phyloP scores from a whole-genome alignment of 495 filamentous ascomycete genomes.

The Daldinia vernicosa region DNA sequence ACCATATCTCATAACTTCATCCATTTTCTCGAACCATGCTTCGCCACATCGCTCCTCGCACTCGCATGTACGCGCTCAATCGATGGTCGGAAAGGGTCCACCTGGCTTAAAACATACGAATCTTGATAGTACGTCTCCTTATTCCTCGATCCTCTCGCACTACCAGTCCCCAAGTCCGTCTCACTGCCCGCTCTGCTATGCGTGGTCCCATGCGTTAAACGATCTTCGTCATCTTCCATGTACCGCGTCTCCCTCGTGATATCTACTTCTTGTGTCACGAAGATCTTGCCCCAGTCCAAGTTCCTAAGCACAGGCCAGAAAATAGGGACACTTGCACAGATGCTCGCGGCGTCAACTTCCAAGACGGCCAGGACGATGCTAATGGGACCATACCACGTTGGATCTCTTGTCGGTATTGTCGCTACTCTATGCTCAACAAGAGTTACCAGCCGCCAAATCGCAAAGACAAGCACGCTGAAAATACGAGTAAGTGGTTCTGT shows the following conservation, averaged over 20 bases:
- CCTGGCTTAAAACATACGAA: conserved; percentile 37
- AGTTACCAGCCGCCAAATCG: conserved; percentile 46
- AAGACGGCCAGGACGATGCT: conserved; percentile 46
- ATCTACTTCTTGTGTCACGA: conserved; percentile 46
- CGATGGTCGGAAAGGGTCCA: conserved; percentile 38
- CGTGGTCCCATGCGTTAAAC: conserved; percentile 36
- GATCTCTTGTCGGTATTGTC: conserved; percentile 45
- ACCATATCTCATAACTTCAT: conserved; percentile 31
- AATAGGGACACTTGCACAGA: conserved; percentile 53
- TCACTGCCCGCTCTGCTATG: conserved; percentile 35
- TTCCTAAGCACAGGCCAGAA: conserved; percentile 41
- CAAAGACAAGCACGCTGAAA: conserved; percentile 46
- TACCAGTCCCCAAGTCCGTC: conserved; percentile 14
- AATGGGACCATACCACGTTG: conserved; percentile 49
- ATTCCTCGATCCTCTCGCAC: conserved; percentile 13
- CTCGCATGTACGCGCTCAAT: conserved; percentile 25
- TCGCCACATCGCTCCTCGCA: conserved; percentile 30
- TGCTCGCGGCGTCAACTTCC: conserved; percentile 45
- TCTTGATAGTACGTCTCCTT: conserved; percentile 43
- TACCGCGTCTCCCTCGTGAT: conserved; percentile 45
- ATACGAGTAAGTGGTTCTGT: not conserved
- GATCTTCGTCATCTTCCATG: conserved; percentile 39
- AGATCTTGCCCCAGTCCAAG: conserved; percentile 41
- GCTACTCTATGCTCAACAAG: conserved; percentile 43
- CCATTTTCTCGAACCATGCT: conserved; percentile 31